Percentiles rank a stretch among this genome's conserved stretches.
These are phyloP conservation scores for Lignosus rhinocerotis DNA, from an alignment of 1,284 basidiomycete species.

Conservation along the genomic window DNA sequence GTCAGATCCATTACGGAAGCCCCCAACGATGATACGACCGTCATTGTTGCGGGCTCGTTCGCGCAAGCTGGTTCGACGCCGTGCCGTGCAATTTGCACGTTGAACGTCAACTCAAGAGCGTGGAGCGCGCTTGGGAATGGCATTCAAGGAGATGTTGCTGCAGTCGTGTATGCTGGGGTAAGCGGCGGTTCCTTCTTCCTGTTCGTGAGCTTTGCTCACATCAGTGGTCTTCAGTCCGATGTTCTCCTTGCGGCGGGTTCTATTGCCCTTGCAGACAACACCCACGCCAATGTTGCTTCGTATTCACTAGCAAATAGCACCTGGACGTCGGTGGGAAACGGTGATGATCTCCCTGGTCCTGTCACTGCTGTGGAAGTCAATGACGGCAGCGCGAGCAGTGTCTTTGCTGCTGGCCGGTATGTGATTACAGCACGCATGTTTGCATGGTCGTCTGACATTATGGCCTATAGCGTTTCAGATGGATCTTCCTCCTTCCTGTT, in stretches of 20 bases:
- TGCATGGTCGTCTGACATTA: neutral
- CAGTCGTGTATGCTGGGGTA: slow-evolving; percentile 82
- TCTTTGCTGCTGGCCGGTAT: slow-evolving; percentile 88
- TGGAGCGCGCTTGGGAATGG: slow-evolving; percentile 87
- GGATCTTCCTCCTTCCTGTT: slow-evolving; percentile 70
- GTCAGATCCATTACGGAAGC: slow-evolving; percentile 78
- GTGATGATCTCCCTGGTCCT: slow-evolving; percentile 78
- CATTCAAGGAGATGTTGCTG: slow-evolving; percentile 79
- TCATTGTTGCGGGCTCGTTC: slow-evolving; percentile 89
- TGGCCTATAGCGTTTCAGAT: slow-evolving; percentile 39
- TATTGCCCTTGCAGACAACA: slow-evolving; percentile 52
- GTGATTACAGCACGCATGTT: slow-evolving; percentile 24
- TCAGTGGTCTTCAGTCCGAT: slow-evolving; percentile 45
- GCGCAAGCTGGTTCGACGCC: slow-evolving; percentile 72
- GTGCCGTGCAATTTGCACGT: slow-evolving; percentile 82
- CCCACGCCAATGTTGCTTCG: slow-evolving; percentile 48
- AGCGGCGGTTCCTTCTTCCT: slow-evolving; percentile 32
- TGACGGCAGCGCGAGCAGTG: slow-evolving; percentile 75
- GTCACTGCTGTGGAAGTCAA: slow-evolving; percentile 89
- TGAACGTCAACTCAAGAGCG: slow-evolving; percentile 65
- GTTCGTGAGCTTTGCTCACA: neutral
- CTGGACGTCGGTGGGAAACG: slow-evolving; percentile 75
- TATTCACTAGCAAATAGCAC: slow-evolving; percentile 78
- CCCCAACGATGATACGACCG: slow-evolving; percentile 55
- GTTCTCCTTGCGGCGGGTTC: slow-evolving; percentile 74